A percentile compares a stretch with the other conserved stretches of the same genome.
Evolutionary conservation across 805 yeast species (phyloP).

Genomic region (Sugiyamaella americana): DNA sequence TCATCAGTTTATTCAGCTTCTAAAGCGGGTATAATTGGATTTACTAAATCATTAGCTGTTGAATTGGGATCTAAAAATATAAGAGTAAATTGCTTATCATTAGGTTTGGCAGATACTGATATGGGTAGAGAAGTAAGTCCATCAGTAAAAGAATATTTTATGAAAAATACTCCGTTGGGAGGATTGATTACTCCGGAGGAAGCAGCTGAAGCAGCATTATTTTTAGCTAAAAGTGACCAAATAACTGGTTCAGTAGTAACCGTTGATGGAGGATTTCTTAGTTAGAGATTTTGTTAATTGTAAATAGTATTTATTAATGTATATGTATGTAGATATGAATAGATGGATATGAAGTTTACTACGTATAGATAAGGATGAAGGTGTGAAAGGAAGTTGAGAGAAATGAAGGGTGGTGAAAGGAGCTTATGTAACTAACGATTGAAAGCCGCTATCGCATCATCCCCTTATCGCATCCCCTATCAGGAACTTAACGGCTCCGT

Average conservation of each 20-base stretch:
- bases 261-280: conserved; percentile 20
- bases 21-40: conserved; percentile 63
- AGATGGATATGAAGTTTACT: too few relatives aligned
- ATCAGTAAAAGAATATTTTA: conserved; percentile 8
- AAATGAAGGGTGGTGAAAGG: too few relatives aligned
- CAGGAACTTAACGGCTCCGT: too few relatives aligned
- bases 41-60: conserved; percentile 51
- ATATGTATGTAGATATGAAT: too few relatives aligned
- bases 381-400: too few relatives aligned
- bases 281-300: too few relatives aligned
- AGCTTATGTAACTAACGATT: too few relatives aligned
- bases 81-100: conserved; percentile 59
- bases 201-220: conserved; percentile 22
- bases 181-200: conserved; percentile 12
- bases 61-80: conserved; percentile 52
- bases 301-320: too few relatives aligned
- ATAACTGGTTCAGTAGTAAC: conserved; percentile 16
- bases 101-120: conserved; percentile 64
- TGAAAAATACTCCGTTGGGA: conserved; percentile 9
- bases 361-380: too few relatives aligned
- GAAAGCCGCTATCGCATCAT: too few relatives aligned
- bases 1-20: conserved; percentile 62
- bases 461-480: too few relatives aligned
- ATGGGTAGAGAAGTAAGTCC: conserved; percentile 35
- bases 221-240: conserved; percentile 13